phyloP scores from a whole-genome alignment of 1,284 basidiomycete genomes.

The Leccinum subrobustum region DNA sequence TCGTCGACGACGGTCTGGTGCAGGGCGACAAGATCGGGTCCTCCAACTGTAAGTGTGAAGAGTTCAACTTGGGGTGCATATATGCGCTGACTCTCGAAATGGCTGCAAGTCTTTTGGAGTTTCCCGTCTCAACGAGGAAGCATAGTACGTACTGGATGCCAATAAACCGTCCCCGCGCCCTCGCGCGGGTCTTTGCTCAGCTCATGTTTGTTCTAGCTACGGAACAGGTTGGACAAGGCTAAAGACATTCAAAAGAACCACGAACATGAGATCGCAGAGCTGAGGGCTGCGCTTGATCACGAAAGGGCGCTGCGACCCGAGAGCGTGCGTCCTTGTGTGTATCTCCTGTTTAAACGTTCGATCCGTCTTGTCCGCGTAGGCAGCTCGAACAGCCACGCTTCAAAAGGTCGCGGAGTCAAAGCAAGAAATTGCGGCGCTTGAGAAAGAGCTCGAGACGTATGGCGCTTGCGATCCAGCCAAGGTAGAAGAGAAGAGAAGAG shows the following conservation, averaged over 20 bases:
- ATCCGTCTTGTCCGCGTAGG: slow-evolving; percentile 39
- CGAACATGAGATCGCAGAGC: slow-evolving; percentile 48
- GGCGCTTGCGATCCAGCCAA: slow-evolving; percentile 81
- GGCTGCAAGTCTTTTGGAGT: slow-evolving; percentile 81
- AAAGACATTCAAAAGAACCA: slow-evolving; percentile 48
- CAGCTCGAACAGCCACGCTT: slow-evolving; percentile 51
- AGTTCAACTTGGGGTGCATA: slow-evolving; percentile 13
- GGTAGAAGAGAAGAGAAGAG: slow-evolving; percentile 72
- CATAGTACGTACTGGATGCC: slow-evolving; percentile 45
- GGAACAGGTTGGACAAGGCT: slow-evolving; percentile 55
- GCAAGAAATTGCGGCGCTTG: slow-evolving; percentile 55
- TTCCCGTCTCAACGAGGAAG: slow-evolving; percentile 86
- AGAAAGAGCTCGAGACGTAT: slow-evolving; percentile 70
- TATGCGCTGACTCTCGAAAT: slow-evolving; percentile 32
- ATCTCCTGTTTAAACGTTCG: neutral
- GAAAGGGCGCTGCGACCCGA: slow-evolving; percentile 62
- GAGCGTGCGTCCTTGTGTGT: slow-evolving; percentile 47
- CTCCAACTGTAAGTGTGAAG: slow-evolving; percentile 70
- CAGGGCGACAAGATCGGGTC: slow-evolving; percentile 88
- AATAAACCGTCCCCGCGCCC: neutral
- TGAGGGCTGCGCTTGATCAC: slow-evolving; percentile 43
- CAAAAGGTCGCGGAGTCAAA: slow-evolving; percentile 49
- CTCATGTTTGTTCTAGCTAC: slow-evolving; percentile 44
- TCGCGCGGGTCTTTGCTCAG: neutral
- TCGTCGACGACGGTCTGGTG: slow-evolving; percentile 82